Evolutionary conservation across 1,284 basidiomycete genomes (phyloP), one percentile per base, ranked within the genome.

Genomic region (Cutaneotrichosporon dermatis): DNA sequence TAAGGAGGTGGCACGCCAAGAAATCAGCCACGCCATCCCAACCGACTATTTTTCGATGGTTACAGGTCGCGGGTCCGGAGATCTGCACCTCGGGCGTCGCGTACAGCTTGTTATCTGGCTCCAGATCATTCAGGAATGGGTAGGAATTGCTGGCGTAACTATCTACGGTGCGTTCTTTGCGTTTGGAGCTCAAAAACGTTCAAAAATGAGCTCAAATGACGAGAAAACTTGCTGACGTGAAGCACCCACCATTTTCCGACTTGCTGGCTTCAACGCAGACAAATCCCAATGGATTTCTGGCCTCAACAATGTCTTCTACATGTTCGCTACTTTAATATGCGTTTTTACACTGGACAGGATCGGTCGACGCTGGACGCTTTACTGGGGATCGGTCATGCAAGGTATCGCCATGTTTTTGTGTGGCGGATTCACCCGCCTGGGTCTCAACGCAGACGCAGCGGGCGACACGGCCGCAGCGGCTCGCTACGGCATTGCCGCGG

Each of bases 121-220:
- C 16, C 77, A 78, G 57, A 68, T 75, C 49, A 72, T 79, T 65
- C 77, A 79, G 58, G 76, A 79, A 51, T 70, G 77, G 35, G 65
- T 58, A 6, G 57, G 60, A n/a, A 55, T 52, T 15, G 60, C 63
- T 1, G 55, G 58, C n/a, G 59, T 62, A 13, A 58, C 63, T 11
- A 51, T 65, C 51, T 59, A 62, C 33, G 43, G 39, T 34, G 46
- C 46, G 46, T 33, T 5, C 25, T 25, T 25, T 25, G 25, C 25
- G 25, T 25, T 25, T 25, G 25, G 3, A 25, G 25, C 25, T 25
- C 25, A 25, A 25, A 25, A 35, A 49, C 7, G 12, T 34, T 36
- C 5, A 15, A 12, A 35, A 36, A 12, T 36, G 5, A 13, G 25
- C 25, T 25, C 2, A 25, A 25, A 25, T 25, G 25, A 25, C 25